These are phyloP conservation scores for Trichoderma sp. DNA, from an alignment of 2,329 filamentous ascomycete genomes.

Conservation along the genomic window DNA sequence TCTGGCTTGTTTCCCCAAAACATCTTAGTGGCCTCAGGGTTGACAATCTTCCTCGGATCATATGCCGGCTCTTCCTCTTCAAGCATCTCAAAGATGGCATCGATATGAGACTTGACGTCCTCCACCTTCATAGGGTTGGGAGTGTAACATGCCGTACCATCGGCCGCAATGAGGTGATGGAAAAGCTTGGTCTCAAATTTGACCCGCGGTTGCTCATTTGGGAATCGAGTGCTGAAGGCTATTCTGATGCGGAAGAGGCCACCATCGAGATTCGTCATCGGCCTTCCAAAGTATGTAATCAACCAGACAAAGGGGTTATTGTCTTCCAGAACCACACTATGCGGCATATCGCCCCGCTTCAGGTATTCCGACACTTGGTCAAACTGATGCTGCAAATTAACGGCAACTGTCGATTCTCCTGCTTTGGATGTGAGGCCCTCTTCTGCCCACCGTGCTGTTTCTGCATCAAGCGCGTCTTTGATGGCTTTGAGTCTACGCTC, in stretches of 20 bases:
- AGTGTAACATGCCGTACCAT: constrained; percentile 83
- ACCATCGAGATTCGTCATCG: constrained; percentile 91
- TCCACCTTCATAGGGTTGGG: constrained; percentile 62
- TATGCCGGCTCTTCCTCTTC: constrained; percentile 88
- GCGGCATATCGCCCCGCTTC: constrained; percentile 68
- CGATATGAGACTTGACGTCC: constrained; percentile 79
- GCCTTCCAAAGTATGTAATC: constrained; percentile 84
- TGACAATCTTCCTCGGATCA: constrained; percentile 84
- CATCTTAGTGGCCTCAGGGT: constrained; percentile 80
- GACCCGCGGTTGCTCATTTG: constrained; percentile 83
- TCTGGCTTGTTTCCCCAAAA: constrained; percentile 77
- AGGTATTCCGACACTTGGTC: constrained; percentile 78
- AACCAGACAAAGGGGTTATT: constrained; percentile 88
- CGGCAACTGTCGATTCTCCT: constrained; percentile 73
- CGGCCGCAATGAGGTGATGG: constrained; percentile 80
- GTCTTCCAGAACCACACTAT: constrained; percentile 75
- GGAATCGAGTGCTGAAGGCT: constrained; percentile 80
- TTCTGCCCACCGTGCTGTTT: constrained; percentile 69
- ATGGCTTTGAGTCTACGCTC: constrained; percentile 68
- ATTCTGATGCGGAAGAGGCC: constrained; percentile 83
- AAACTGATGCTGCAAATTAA: constrained; percentile 80
- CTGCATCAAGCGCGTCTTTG: constrained; percentile 68
- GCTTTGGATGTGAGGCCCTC: constrained; percentile 65
- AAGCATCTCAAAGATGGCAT: constrained; percentile 77
- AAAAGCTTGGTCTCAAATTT: constrained; percentile 80